A percentile compares a stretch with the other conserved stretches of the same genome.
Conservation (phyloP, 164 flowering plant genomes). For the Warburgia ugandensis region DNA sequence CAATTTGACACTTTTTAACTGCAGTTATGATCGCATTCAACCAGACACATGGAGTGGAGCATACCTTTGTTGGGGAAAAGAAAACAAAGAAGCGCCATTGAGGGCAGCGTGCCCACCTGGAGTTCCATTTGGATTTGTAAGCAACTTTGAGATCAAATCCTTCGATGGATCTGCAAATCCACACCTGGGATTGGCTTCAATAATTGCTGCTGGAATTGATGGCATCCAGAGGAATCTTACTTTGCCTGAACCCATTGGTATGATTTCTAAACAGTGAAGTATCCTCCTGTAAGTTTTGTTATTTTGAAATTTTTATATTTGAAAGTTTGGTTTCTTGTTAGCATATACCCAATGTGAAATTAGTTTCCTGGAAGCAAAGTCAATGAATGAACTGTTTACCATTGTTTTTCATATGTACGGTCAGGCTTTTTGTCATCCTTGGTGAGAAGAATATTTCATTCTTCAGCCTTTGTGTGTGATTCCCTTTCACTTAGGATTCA, state of each 20-base stretch:
- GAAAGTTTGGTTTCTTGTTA: background rate
- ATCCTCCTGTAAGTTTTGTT: background rate
- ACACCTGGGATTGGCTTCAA: slow-evolving; percentile 77
- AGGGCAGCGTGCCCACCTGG: slow-evolving; percentile 97
- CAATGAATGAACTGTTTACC: background rate
- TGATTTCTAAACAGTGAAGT: slow-evolving; percentile 2
- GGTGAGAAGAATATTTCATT: background rate
- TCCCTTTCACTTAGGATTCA: background rate
- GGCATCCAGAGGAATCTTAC: slow-evolving; percentile 64
- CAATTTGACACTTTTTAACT: too few relatives aligned
- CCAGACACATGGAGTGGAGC: slow-evolving; percentile 99
- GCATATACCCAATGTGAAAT: background rate
- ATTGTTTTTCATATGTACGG: background rate
- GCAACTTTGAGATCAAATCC: slow-evolving; percentile 92
- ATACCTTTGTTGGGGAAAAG: slow-evolving; percentile 92
- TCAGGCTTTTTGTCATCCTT: background rate
- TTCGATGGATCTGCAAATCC: slow-evolving; percentile 99
- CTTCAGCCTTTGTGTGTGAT: background rate
- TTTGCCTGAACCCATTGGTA: slow-evolving; percentile 86
- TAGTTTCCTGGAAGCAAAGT: background rate
- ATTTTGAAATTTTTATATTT: background rate
- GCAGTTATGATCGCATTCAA: slow-evolving; percentile 90
- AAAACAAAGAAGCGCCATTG: slow-evolving; percentile 87
- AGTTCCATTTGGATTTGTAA: slow-evolving; percentile 59
- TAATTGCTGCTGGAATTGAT: slow-evolving; percentile 89